Base-by-base conservation (phyloP, 306 rosid species). In the Pyrus bretschneideri region DNA sequence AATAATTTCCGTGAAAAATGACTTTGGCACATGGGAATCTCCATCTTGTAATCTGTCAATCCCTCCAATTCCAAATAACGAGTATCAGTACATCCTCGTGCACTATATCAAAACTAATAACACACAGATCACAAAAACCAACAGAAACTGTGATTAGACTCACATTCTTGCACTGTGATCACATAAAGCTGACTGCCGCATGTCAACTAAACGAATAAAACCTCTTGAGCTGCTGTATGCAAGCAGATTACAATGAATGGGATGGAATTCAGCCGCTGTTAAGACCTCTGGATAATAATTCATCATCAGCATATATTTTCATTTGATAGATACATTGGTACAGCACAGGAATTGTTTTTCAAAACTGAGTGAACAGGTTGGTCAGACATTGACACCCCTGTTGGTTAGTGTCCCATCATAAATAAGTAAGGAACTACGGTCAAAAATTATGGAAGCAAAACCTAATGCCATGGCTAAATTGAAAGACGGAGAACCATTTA, bases 161-260 rank as follows among this genome's bases (percentile, higher is more conserved):
- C 77, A 91, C 96, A 87, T 76, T 79, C 73, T 72, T 60, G 90
- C 89, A 80, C 83, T 76, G 67, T 83, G 81, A 68, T 89, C 96
- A 71, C 93, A 89, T 82, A 81, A 75, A 49, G 93, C 90, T 49
- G 93, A 84, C 67, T 76, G 88, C 58, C 96, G 86, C 93, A 91
- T 84, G 88, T 91, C 96, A 71, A 75, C 89, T 38, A 89, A 83
- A 70, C 87, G 90, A 81, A 91, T 86, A 42, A 84, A 80, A 38
- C 96, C 96, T 81, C 86, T 85, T 63, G 96, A 91, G 89, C 93
- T 84, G 82, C 91, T 84, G 82, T 89, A 87, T 66, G 93, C 90
- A 61, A 91, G 90, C 77, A 89, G 76, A 84, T 91, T 91, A 79
- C 96, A 91, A 71, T 89, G 96, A 79, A 82, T 38, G 14, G 91